These are phyloP conservation scores for Chlorencoelia australis DNA, from an alignment of 2,329 filamentous ascomycete species.

Conservation along the genomic window DNA sequence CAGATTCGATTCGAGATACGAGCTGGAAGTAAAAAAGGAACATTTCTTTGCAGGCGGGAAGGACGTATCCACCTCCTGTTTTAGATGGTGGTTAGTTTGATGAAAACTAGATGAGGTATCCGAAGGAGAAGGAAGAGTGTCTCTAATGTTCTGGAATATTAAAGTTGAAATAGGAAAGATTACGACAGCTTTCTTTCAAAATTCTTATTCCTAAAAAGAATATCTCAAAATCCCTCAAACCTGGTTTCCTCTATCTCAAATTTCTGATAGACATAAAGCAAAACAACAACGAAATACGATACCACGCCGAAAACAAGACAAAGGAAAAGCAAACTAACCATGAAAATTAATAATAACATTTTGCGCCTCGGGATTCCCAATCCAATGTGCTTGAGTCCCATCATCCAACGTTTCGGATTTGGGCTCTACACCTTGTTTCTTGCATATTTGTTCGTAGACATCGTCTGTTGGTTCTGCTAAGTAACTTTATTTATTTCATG, in stretches of 20 bases:
- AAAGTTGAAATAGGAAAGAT: too few relatives aligned
- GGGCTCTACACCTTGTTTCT: conserved; percentile 13
- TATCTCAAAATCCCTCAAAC: too few relatives aligned
- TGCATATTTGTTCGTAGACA: conserved; percentile 18
- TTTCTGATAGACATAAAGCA: too few relatives aligned
- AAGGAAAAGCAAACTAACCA: conserved; percentile 22
- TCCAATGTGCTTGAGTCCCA: conserved; percentile 37
- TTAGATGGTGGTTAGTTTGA: background rate
- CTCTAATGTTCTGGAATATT: too few relatives aligned
- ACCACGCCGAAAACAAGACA: background rate
- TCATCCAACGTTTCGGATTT: conserved; percentile 23
- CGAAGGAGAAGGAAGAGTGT: too few relatives aligned
- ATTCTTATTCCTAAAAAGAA: too few relatives aligned
- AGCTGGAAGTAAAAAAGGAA: conserved; percentile 30
- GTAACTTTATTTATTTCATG: conserved; percentile 10
- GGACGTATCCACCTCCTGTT: conserved; percentile 44
- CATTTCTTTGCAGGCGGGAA: conserved; percentile 37
- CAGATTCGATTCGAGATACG: conserved; percentile 23
- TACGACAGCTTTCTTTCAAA: too few relatives aligned
- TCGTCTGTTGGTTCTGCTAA: conserved; percentile 15
- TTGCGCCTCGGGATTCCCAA: conserved; percentile 30
- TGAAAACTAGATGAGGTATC: too few relatives aligned
- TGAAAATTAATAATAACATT: conserved; percentile 38
- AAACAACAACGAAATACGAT: too few relatives aligned
- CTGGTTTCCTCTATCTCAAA: too few relatives aligned